These are phyloP conservation scores for Fomitopsis pinicola DNA, from an alignment of 1,284 basidiomycete genomes.

Conservation along the genomic window DNA sequence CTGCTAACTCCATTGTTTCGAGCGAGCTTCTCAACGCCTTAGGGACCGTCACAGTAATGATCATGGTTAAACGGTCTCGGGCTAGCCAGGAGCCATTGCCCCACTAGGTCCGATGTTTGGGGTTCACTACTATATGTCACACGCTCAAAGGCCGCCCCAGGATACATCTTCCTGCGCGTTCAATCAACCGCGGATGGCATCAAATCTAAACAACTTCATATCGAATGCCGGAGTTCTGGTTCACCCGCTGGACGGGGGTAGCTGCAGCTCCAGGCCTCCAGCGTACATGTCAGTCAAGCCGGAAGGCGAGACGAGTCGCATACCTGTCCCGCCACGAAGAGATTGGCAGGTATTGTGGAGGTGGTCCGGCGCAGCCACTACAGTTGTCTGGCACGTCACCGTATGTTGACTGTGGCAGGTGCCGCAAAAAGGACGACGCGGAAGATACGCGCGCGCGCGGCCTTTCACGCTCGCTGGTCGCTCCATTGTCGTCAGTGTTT, in stretches of 20 bases:
- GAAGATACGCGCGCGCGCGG: neutral
- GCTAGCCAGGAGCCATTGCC: neutral
- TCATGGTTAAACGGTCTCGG: neutral
- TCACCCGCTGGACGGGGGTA: neutral
- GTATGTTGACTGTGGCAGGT: neutral
- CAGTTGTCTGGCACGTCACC: neutral
- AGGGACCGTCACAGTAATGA: too few relatives aligned
- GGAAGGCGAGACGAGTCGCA: too few relatives aligned
- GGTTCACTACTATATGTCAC: too few relatives aligned
- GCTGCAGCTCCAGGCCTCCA: too few relatives aligned
- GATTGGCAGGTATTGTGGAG: neutral
- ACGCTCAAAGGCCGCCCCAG: slow-evolving; percentile 1
- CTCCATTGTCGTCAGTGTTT: neutral
- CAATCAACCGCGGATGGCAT: neutral
- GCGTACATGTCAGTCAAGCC: too few relatives aligned
- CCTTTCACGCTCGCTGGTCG: neutral
- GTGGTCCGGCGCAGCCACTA: neutral
- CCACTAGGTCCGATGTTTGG: neutral
- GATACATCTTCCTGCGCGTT: neutral
- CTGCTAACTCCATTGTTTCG: neutral
- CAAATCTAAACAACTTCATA: neutral
- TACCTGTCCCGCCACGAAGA: neutral
- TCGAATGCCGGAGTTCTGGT: neutral
- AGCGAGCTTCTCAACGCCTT: too few relatives aligned
- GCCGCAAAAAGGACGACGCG: neutral